A percentile compares a stretch with the other conserved stretches of the same genome.
phyloP scores from a whole-genome alignment of 495 filamentous ascomycete genomes.

The Talaromyces trachyspermus region DNA sequence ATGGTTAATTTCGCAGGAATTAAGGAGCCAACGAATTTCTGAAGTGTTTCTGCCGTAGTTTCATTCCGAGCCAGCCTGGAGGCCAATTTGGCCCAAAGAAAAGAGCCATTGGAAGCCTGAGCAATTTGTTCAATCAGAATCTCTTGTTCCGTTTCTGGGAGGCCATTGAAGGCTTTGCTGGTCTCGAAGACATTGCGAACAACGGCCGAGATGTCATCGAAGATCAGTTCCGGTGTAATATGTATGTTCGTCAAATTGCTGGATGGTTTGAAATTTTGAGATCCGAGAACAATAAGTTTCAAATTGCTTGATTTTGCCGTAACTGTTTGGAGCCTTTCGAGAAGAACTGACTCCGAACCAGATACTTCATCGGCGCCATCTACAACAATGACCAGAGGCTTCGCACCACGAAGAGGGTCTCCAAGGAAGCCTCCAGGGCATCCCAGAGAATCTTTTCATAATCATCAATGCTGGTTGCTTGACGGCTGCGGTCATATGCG shows the following conservation, averaged over 20 bases:
- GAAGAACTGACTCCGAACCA: constrained; percentile 20
- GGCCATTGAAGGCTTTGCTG: constrained; percentile 11
- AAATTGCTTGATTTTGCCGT: constrained; percentile 19
- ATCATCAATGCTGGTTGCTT: constrained; percentile 15
- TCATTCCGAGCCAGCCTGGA: constrained; percentile 21
- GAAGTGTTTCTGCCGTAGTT: constrained; percentile 15
- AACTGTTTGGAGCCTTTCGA: constrained; percentile 18
- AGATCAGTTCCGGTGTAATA: constrained; percentile 15
- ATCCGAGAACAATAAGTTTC: constrained; percentile 25
- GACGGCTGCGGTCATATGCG: constrained; percentile 21
- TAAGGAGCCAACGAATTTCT: constrained; percentile 18
- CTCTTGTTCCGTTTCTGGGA: constrained; percentile 22
- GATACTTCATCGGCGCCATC: constrained; percentile 31
- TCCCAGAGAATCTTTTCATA: constrained; percentile 15
- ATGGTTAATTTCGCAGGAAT: constrained; percentile 19
- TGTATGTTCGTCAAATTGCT: constrained; percentile 14
- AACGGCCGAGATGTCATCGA: constrained; percentile 21
- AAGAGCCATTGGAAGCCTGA: constrained; percentile 28
- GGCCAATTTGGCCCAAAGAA: constrained; percentile 33
- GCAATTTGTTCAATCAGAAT: constrained; percentile 26
- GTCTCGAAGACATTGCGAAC: constrained; percentile 16
- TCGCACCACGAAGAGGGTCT: constrained; percentile 21
- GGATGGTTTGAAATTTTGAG: constrained; percentile 17
- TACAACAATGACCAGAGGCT: constrained; percentile 28
- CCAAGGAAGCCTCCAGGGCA: constrained; percentile 10